A percentile compares a stretch with the other conserved stretches of the same genome.
Evolutionary conservation across 257 asterid genomes (phyloP).

Genomic region (Misopates orontium): DNA sequence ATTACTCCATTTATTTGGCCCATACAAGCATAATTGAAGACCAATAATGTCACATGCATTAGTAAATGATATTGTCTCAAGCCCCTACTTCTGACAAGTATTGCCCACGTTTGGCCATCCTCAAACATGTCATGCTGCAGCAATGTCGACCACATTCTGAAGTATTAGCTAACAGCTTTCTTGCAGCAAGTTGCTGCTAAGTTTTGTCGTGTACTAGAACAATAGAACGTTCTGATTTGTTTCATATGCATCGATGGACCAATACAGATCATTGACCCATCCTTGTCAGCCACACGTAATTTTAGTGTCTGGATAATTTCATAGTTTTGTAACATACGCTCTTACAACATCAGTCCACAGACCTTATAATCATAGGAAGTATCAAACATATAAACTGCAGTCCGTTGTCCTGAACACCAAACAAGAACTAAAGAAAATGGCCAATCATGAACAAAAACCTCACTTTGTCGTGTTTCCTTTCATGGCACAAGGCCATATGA

Average conservation of each 20-base stretch:
- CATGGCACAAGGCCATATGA: conserved; percentile 59
- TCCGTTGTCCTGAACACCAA: neutral
- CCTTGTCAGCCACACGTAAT: neutral
- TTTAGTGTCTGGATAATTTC: neutral
- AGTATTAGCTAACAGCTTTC: too few species aligned
- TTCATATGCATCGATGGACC: neutral
- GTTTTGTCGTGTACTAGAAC: neutral
- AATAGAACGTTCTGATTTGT: neutral
- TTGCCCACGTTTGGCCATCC: too few species aligned
- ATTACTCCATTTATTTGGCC: too few species aligned
- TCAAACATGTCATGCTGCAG: too few species aligned
- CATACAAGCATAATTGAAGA: too few species aligned
- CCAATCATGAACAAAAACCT: conserved; percentile 30
- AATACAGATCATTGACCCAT: neutral
- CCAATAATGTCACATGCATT: too few species aligned
- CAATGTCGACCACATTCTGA: too few species aligned
- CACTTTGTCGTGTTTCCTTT: conserved; percentile 55
- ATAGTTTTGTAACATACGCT: neutral
- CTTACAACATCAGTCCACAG: neutral
- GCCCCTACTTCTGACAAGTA: too few species aligned
- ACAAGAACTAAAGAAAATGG: conserved; percentile 29
- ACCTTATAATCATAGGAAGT: too few species aligned
- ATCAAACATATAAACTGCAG: neutral
- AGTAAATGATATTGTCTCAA: too few species aligned
- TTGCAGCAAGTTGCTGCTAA: neutral